Percentiles rank a stretch among this genome's conserved stretches.
Conservation (phyloP, 2,329 filamentous ascomycete genomes). For the Blastomyces parvus region DNA sequence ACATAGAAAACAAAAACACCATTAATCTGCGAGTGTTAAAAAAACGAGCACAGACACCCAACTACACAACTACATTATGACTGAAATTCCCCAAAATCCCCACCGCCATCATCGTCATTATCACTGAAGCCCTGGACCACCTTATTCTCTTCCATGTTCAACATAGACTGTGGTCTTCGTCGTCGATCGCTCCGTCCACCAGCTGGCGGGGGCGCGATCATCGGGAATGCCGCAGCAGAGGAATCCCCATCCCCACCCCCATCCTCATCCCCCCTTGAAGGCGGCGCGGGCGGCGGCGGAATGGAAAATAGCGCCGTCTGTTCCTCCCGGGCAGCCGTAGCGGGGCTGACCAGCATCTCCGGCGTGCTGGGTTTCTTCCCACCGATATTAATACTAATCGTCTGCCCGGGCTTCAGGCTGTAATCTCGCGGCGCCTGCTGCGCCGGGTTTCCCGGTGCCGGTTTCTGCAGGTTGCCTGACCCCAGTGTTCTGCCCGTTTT, state of each 20-base stretch:
- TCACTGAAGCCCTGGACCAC: slow-evolving; percentile 60
- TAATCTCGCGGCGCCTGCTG: slow-evolving; percentile 52
- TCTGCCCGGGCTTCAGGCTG: slow-evolving; percentile 81
- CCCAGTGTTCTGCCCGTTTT: background rate
- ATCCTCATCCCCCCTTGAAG: slow-evolving; percentile 8
- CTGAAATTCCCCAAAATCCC: slow-evolving; percentile 77
- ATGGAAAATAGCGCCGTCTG: slow-evolving; percentile 57
- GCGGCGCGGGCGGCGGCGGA: slow-evolving; percentile 49
- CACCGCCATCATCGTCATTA: slow-evolving; percentile 78
- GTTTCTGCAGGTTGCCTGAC: background rate
- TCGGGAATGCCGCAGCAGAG: slow-evolving; percentile 22
- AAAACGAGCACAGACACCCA: background rate
- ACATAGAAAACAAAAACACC: background rate
- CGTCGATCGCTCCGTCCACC: slow-evolving; percentile 48
- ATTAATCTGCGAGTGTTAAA: background rate
- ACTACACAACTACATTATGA: slow-evolving; percentile 20
- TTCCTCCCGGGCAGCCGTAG: slow-evolving; percentile 25
- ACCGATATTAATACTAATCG: slow-evolving; percentile 70
- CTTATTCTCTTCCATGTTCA: slow-evolving; percentile 36
- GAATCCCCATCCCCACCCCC: slow-evolving; percentile 1
- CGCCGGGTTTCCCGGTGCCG: slow-evolving; percentile 17
- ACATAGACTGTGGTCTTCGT: slow-evolving; percentile 45
- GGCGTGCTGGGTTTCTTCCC: slow-evolving; percentile 29
- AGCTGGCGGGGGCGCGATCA: slow-evolving; percentile 58
- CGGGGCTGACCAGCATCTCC: slow-evolving; percentile 4